Base-by-base conservation (phyloP, 139 green algal species). In the Chlorella sp. region DNA sequence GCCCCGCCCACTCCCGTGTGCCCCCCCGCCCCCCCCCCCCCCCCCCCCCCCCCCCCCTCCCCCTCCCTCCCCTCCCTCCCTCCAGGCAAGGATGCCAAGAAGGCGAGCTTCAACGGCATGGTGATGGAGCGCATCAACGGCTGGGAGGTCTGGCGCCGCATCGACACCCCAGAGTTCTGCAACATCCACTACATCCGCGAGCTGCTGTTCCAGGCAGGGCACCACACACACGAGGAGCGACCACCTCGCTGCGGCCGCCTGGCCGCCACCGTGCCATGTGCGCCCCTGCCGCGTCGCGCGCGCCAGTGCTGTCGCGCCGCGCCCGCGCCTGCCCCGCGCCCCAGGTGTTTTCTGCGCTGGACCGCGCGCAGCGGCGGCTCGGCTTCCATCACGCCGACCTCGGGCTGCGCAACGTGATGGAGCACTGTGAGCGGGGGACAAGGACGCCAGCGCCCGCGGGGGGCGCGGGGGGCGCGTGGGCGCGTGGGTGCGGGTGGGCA, bases 331-430 rank as follows among this genome's bases (percentile, higher is more conserved):
- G 48, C 29, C 75, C 60, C 55, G n/a, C 67, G n/a, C n/a, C 72
- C 7, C 77, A 77, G 79, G 51, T 80, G 31, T 71, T 87, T 11
- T 74, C 62, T 4, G 79, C 81, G 0, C 46, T 87, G 76, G 81
- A 82, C 45, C 41, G 65, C 3, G 81, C 70, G 19, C 81, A 87
- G 77, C 73, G 79, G 50, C 51, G 56, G 35, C 48, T 86, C 29
- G 63, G 81, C 55, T 87, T 87, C 40, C 63, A 74, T 36, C 81
- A 87, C 33, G 80, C 79, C 8, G 81, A 87, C 58, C 65, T 87
- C 29, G 79, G 81, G 8, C 51, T 87, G 63, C 36, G 61, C 0
- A 86, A 84, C 35, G 27, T 84, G 11, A 86, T 60, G 65, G 67
- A 73, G 48, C 67, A 73, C 67, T 73, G n/a, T n/a, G n/a, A n/a